Conservation (phyloP, 2,329 filamentous ascomycete species). For the Westerdykella ornata region DNA sequence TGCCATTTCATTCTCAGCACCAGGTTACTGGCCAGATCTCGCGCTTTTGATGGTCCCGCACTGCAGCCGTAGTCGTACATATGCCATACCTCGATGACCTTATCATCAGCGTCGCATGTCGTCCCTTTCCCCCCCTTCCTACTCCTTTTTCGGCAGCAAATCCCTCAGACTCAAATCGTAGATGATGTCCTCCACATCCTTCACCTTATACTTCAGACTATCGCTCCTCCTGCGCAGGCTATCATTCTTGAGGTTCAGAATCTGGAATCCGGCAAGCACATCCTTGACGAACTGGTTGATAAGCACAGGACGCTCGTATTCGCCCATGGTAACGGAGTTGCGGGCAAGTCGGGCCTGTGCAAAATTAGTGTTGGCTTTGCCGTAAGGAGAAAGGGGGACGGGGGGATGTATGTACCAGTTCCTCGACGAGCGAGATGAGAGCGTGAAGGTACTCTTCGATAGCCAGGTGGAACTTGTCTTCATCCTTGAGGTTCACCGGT, state of each 20-base stretch:
- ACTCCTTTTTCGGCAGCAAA: conserved; percentile 48
- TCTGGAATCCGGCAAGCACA: conserved; percentile 89
- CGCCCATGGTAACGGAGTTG: conserved; percentile 88
- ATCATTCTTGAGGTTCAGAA: conserved; percentile 97
- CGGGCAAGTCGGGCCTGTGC: conserved; percentile 75
- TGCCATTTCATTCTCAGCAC: too few relatives aligned
- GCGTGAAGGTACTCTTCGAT: conserved; percentile 95
- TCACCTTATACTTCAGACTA: conserved; percentile 93
- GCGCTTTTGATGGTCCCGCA: background rate
- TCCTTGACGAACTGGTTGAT: conserved; percentile 94
- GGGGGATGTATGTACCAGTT: conserved; percentile 52
- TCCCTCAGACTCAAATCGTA: conserved; percentile 90
- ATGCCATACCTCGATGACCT: background rate
- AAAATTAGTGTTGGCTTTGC: conserved; percentile 5
- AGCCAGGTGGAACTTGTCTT: conserved; percentile 87
- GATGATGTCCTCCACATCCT: conserved; percentile 96
- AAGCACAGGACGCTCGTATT: conserved; percentile 75
- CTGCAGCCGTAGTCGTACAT: background rate
- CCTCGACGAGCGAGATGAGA: conserved; percentile 79
- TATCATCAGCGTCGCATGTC: background rate
- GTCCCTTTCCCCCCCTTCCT: conserved; percentile 1
- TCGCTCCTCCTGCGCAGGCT: conserved; percentile 79
- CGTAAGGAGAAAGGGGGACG: background rate
- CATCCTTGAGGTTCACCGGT: conserved; percentile 82
- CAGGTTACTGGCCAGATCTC: background rate